A percentile compares a stretch with the other conserved stretches of the same genome.
These are phyloP conservation scores for Sporothrix pallida DNA, from an alignment of 2,329 filamentous ascomycete genomes.

Conservation along the genomic window DNA sequence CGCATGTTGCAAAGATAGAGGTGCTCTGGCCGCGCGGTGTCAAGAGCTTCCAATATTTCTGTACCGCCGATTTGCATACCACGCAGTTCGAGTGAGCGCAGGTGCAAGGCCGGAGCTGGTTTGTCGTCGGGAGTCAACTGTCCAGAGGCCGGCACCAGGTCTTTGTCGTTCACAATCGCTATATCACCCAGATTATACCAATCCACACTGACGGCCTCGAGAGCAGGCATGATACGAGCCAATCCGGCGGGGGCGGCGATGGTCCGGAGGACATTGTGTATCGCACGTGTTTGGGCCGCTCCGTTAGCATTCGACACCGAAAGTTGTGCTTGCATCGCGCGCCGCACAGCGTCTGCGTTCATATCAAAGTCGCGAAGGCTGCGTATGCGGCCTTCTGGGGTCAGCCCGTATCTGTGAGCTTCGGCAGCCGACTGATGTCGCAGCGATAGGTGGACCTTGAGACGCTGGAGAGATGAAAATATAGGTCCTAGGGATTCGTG, in stretches of 20 bases:
- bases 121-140: too few relatives aligned
- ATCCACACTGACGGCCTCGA: background rate
- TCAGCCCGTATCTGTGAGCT: background rate
- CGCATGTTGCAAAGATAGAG: background rate
- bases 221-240: background rate
- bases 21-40: background rate
- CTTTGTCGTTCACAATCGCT: background rate
- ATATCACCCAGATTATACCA: conserved; percentile 15
- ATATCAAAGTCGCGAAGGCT: too few relatives aligned
- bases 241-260: background rate
- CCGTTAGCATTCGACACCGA: background rate
- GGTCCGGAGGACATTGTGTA: background rate
- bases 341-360: too few relatives aligned
- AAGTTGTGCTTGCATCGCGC: too few relatives aligned
- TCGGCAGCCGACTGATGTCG: conserved; percentile 18
- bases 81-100: conserved; percentile 10
- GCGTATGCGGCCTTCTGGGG: too few relatives aligned
- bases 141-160: background rate
- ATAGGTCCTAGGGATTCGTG: background rate
- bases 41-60: conserved; percentile 5
- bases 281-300: background rate
- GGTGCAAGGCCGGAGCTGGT: background rate
- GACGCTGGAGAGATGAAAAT: conserved; percentile 21
- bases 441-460: conserved; percentile 14
- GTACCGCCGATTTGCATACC: conserved; percentile 12